A percentile compares a stretch with the other conserved stretches of the same genome.
Evolutionary conservation across 2,329 filamentous ascomycete species (phyloP).

Genomic region (Chaetomiaceae sp.): DNA sequence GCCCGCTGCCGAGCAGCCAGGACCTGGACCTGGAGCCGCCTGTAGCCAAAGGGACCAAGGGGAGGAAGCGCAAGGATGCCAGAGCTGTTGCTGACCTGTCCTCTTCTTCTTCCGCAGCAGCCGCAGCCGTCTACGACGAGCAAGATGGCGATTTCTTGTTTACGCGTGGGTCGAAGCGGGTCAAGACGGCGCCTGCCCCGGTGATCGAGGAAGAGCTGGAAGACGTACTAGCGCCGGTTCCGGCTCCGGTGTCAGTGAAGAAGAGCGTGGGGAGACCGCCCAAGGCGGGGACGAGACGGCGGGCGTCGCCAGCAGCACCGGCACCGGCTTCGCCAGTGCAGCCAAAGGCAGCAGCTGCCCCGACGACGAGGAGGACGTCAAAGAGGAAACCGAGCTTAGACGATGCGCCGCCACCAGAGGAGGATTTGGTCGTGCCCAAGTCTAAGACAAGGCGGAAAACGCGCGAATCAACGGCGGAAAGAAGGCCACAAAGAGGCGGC

Average conservation of each 20-base stretch:
- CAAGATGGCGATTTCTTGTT: slow-evolving; percentile 75
- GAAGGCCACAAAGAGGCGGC: slow-evolving; percentile 34
- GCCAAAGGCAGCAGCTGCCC: slow-evolving; percentile 18
- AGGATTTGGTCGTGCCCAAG: slow-evolving; percentile 37
- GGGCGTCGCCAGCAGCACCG: slow-evolving; percentile 28
- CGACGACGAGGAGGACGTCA: slow-evolving; percentile 28
- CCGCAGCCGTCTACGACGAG: slow-evolving; percentile 56
- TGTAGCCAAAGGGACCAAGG: not conserved
- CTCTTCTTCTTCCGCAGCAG: slow-evolving; percentile 19
- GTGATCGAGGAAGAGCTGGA: slow-evolving; percentile 34
- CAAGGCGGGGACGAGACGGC: slow-evolving; percentile 30
- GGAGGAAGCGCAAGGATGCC: slow-evolving; percentile 12
- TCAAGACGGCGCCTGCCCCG: slow-evolving; percentile 47
- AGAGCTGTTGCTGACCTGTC: slow-evolving; percentile 21
- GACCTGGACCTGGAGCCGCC: not conserved
- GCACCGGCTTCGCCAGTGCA: slow-evolving; percentile 15
- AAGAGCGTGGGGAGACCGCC: slow-evolving; percentile 30
- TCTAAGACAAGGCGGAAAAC: slow-evolving; percentile 22
- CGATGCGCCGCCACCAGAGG: slow-evolving; percentile 34
- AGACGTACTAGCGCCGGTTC: slow-evolving; percentile 35
- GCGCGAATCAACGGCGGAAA: slow-evolving; percentile 37
- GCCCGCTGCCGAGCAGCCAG: slow-evolving; percentile 19
- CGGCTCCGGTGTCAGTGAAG: slow-evolving; percentile 36
- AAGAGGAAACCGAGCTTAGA: slow-evolving; percentile 40
- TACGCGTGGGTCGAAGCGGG: slow-evolving; percentile 61